Evolutionary conservation across 2,329 filamentous ascomycete genomes (phyloP).

Genomic region (Taxawa tesnikishii): DNA sequence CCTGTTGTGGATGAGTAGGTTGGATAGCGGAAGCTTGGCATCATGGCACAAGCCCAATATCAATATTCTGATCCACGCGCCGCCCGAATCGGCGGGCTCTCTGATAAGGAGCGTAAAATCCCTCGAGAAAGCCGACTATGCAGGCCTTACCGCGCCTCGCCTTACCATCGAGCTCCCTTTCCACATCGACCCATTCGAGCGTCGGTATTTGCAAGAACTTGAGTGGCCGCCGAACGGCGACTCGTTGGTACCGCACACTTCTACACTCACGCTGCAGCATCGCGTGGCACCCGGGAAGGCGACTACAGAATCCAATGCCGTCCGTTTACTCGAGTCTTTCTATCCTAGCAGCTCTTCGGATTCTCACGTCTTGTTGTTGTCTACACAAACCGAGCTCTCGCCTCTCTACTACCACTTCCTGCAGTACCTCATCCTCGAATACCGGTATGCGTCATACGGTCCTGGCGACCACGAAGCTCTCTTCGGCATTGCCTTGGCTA

Average conservation of each 20-base stretch:
- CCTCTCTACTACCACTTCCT: conserved; percentile 78
- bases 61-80: conserved; percentile 74
- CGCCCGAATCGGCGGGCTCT: conserved; percentile 57
- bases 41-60: conserved; percentile 69
- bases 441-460: conserved; percentile 52
- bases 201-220: conserved; percentile 50
- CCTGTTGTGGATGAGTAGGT: conserved; percentile 63
- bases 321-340: conserved; percentile 74
- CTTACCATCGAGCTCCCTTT: conserved; percentile 76
- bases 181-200: conserved; percentile 52
- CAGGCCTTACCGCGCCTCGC: conserved; percentile 54
- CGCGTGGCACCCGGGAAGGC: conserved; percentile 51
- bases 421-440: conserved; percentile 65
- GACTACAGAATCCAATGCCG: conserved; percentile 57
- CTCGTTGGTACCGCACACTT: conserved; percentile 28
- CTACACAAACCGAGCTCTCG: conserved; percentile 67
- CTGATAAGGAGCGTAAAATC: conserved; percentile 67
- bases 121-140: conserved; percentile 62
- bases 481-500: conserved; percentile 68
- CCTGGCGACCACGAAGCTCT: conserved; percentile 41
- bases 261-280: conserved; percentile 56
- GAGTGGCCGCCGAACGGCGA: conserved; percentile 52
- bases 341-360: conserved; percentile 56
- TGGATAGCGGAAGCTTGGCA: conserved; percentile 60
- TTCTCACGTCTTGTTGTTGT: conserved; percentile 74